Evolutionary conservation across 768 basidiomycete species (phyloP), one percentile per base, ranked within the genome.

Genomic region (Amanita rubescens): DNA sequence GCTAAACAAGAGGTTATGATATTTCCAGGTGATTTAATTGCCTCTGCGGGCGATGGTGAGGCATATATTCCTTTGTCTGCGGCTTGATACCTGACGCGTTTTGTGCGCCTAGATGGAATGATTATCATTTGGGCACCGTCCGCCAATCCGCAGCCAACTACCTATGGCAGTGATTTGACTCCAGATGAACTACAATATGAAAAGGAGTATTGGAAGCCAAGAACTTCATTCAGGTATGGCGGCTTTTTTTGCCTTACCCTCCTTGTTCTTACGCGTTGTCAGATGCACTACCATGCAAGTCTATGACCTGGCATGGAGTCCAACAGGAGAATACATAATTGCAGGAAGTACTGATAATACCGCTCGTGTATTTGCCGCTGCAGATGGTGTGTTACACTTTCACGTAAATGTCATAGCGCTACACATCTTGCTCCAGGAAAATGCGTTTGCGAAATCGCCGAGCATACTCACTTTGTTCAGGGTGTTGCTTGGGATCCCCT

Each of bases 401-500:
- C 24, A n/a, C 8, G 5, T 10, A 9, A 14, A 25, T 14, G 14
- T 17, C 17, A 38, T 2, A 0, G 11, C 30, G 3, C 8, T 55
- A 19, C 30, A 32, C 22, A 55, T 20, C 19, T 25, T 34, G 32
- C 41, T 47, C 5, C 27, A 92, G 92, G 92, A 25, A 86, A 87
- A 74, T 90, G 89, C 62, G 78, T 96, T 11, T 81, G 84, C 60
- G 90, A 94, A 66, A 87, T 94, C 56, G 87, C 90, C 1, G 95
- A 98, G 62, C 96, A 99, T 68, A 82, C 79, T 32, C 95, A 98
- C 68, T 97, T 90, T 64, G 96, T 99, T 0, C 96, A 99, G 72
- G 96, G 96, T 8, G 96, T 98, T 25, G 91, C 95, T 0, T 99
- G 96, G 96, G 96, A 99, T 59, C 96, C 96, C 1, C 70, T 96